phyloP scores from a whole-genome alignment of 805 yeast genomes.

The Kuraishia hungarica region DNA sequence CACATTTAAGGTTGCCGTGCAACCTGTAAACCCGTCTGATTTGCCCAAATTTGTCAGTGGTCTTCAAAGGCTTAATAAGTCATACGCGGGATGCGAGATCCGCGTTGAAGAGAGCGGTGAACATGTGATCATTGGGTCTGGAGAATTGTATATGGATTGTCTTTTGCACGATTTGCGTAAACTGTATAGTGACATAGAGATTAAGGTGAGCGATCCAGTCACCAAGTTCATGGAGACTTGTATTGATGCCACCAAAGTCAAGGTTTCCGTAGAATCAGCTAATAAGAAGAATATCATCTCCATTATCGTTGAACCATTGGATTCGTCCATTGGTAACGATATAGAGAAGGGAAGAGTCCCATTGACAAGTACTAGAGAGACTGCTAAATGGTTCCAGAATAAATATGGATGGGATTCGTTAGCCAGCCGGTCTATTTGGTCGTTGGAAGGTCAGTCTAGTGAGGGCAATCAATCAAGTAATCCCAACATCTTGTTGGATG shows the following conservation, averaged over 20 bases:
- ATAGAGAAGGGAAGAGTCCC: slow-evolving; percentile 40
- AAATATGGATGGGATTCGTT: slow-evolving; percentile 75
- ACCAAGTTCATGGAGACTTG: slow-evolving; percentile 76
- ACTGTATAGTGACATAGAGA: slow-evolving; percentile 53
- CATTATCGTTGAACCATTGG: slow-evolving; percentile 69
- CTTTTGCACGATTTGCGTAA: slow-evolving; percentile 66
- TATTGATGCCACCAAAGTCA: slow-evolving; percentile 53
- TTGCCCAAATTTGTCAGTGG: slow-evolving; percentile 68
- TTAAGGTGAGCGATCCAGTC: slow-evolving; percentile 81
- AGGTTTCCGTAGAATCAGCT: slow-evolving; percentile 52
- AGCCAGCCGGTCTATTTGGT: slow-evolving; percentile 77
- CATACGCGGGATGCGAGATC: slow-evolving; percentile 60
- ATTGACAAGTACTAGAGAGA: slow-evolving; percentile 27
- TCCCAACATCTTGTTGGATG: slow-evolving; percentile 57
- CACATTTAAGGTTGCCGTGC: slow-evolving; percentile 73
- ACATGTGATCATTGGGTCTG: slow-evolving; percentile 70
- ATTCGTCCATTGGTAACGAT: slow-evolving; percentile 42
- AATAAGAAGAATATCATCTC: slow-evolving; percentile 52
- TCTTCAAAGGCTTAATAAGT: slow-evolving; percentile 47
- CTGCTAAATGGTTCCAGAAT: slow-evolving; percentile 47
- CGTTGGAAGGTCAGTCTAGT: slow-evolving; percentile 43
- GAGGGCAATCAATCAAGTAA: too few relatives aligned
- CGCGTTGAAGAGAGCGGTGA: slow-evolving; percentile 87
- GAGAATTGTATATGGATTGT: slow-evolving; percentile 85
- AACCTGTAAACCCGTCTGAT: slow-evolving; percentile 74